A percentile compares a stretch with the other conserved stretches of the same genome.
Evolutionary conservation across 1,139 yeast genomes (phyloP).

Genomic region (Oligophagozyma castellii): DNA sequence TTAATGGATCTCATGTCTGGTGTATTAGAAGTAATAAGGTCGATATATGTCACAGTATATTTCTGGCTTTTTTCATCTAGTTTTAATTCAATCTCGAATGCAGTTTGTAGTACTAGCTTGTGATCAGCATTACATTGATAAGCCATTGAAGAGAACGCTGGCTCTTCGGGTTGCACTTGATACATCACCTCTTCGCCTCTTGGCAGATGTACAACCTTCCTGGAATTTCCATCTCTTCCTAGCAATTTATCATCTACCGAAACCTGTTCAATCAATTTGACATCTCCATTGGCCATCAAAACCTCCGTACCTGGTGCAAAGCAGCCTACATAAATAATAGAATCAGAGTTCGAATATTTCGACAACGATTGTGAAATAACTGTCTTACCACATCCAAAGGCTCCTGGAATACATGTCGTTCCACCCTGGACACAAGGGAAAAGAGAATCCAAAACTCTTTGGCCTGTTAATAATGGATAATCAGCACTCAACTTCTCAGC

Average conservation of each 20-base stretch:
- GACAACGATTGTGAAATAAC: conserved; percentile 97
- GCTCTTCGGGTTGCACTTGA: conserved; percentile 16
- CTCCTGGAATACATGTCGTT: conserved; percentile 99
- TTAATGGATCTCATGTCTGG: not conserved
- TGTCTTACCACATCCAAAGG: conserved; percentile 98
- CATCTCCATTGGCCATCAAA: conserved; percentile 31
- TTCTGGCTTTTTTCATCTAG: not conserved
- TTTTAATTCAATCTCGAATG: conserved; percentile 3
- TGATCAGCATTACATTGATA: conserved; percentile 27
- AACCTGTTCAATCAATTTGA: conserved; percentile 25
- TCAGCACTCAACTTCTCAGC: conserved; percentile 87
- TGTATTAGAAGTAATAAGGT: not conserved
- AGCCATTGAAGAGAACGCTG: conserved; percentile 5
- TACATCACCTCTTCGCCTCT: conserved; percentile 31
- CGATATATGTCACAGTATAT: not conserved
- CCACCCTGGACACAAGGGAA: conserved; percentile 99
- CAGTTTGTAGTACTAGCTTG: conserved; percentile 24
- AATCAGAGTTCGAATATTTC: conserved; percentile 93
- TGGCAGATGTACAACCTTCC: conserved; percentile 31
- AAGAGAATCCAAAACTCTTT: conserved; percentile 92
- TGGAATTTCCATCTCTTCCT: conserved; percentile 32
- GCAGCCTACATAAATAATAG: conserved; percentile 85
- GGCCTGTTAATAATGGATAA: conserved; percentile 93
- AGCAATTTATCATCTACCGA: conserved; percentile 29
- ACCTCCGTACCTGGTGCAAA: conserved; percentile 29